Conservation (phyloP, 148 eudicot species). For the Cornus kousa region DNA sequence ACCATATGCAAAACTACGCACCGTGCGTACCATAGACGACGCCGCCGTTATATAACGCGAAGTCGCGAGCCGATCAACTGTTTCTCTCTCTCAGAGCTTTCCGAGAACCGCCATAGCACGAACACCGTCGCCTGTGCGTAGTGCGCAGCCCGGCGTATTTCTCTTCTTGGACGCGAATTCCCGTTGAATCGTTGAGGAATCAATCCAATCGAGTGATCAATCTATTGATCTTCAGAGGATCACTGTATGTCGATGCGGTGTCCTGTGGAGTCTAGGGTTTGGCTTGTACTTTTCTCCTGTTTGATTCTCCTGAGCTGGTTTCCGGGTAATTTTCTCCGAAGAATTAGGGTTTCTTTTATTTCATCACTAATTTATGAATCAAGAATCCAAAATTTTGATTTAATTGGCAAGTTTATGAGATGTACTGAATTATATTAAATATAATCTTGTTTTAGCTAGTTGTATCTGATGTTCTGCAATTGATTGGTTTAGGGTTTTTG, state of each 20-base stretch:
- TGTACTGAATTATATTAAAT: background rate
- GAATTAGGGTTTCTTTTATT: background rate
- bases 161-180: background rate
- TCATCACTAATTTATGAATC: background rate
- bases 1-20: too few species aligned
- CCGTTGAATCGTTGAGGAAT: background rate
- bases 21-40: background rate
- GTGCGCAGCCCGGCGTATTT: too few species aligned
- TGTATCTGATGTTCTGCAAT: background rate
- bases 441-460: background rate
- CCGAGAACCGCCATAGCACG: too few species aligned
- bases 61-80: background rate
- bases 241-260: conserved; percentile 15
- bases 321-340: conserved; percentile 33
- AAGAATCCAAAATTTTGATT: background rate
- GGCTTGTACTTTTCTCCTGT: conserved; percentile 7
- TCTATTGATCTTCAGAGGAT: conserved; percentile 13
- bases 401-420: background rate
- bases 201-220: conserved; percentile 12
- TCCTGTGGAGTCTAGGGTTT: conserved; percentile 25
- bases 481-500: background rate
- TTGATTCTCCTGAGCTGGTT: conserved; percentile 37
- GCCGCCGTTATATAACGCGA: background rate
- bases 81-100: background rate
- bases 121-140: too few species aligned